Evolutionary conservation across 495 filamentous ascomycete species (phyloP), one percentile per base, ranked within the genome.

Genomic region (Achaetomiella virescens): DNA sequence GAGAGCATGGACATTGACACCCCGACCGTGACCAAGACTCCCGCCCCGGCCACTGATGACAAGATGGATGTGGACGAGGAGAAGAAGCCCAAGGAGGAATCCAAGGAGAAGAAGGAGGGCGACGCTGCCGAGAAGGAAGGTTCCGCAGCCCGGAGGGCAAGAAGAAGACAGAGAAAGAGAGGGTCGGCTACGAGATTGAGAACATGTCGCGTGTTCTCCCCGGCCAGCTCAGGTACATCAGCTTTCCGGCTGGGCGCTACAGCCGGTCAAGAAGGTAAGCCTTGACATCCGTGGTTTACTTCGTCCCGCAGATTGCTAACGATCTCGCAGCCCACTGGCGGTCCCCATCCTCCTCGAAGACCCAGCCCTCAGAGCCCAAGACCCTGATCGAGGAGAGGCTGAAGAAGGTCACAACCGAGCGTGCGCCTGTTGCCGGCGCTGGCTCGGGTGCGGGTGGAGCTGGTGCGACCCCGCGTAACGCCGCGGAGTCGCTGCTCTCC

Each of bases 121-220:
- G 78, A 82, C 11, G 65, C 57, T 9, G 61, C 61, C 17, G 85
- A 88, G 25, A 88, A 87, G 71, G 81, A 81, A 46, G 71, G 74
- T 4, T 72, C 76, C 8, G 60, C 70, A 47, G 72, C 11, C 67
- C 73, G 5, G 79, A 79, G 17, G 68, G 71, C 31, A 87, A 86
- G 72, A 96, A 92, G 81, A 95, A 89, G 77, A 76, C 78, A 8
- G 95, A 97, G 74, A 95, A 93, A 74, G 93, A 98, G 72, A 96
- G 95, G 79, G 83, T 95, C 44, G 93, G 95, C 46, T 97, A 93
- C 66, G 90, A 95, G 58, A 75, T 97, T 52, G 89, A 95, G 66
- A 99, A 99, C 76, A 91, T 99, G 90, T 91, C 88, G 31, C 79
- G 95, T 53, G 91, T 97, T 29, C 80, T 99, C 20, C 95, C 92